These are phyloP conservation scores for Tardiomyces blankii DNA, from an alignment of 1,139 yeast species.

Conservation along the genomic window DNA sequence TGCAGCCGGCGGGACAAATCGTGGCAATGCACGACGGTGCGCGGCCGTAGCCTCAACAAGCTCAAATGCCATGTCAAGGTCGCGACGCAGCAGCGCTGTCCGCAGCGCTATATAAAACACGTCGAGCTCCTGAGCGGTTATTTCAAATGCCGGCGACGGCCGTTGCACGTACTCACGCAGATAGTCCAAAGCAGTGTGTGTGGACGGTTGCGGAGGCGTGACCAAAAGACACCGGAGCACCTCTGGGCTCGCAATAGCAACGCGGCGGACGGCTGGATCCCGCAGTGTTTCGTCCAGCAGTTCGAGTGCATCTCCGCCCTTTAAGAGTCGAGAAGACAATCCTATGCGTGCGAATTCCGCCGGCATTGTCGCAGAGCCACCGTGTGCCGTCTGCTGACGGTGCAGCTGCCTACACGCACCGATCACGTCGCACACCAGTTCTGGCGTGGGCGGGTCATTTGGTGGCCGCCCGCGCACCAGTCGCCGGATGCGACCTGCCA, in stretches of 20 bases:
- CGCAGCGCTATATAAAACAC: slow-evolving; percentile 1
- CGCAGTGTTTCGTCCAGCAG: not conserved
- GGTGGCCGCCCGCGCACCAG: not conserved
- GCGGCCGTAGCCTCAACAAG: not conserved
- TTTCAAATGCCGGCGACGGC: not conserved
- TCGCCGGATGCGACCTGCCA: not conserved
- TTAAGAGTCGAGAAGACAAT: not conserved
- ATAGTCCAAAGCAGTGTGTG: not conserved
- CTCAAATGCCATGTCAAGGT: not conserved
- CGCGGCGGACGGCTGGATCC: not conserved
- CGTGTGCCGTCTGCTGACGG: not conserved
- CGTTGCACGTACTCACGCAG: not conserved
- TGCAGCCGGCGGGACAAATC: not conserved
- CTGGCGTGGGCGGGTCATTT: not conserved
- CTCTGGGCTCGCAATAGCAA: not conserved
- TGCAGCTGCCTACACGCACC: not conserved
- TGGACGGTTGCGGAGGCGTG: not conserved
- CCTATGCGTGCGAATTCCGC: not conserved
- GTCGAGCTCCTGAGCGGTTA: not conserved
- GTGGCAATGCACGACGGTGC: not conserved
- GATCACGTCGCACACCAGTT: not conserved
- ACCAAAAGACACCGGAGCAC: not conserved
- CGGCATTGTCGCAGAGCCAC: not conserved
- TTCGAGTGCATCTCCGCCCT: not conserved
- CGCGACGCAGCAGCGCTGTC: not conserved